phyloP scores from a whole-genome alignment of 345 rosid species.

The Firmiana major region DNA sequence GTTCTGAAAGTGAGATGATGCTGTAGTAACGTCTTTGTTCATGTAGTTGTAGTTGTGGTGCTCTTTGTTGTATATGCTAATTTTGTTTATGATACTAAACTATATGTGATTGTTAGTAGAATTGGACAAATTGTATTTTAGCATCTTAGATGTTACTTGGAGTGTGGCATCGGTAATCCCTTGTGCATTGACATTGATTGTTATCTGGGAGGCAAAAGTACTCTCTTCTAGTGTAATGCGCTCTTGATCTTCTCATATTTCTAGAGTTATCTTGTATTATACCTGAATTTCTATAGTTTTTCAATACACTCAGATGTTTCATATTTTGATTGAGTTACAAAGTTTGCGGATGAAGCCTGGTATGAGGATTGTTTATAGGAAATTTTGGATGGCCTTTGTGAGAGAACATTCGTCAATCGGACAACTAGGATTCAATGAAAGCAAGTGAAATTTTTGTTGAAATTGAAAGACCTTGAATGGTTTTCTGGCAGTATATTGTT shows the following conservation, averaged over 20 bases:
- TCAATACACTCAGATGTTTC: not conserved
- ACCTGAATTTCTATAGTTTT: not conserved
- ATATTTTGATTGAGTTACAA: not conserved
- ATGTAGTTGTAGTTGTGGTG: not conserved
- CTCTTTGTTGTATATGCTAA: not conserved
- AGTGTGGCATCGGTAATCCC: not conserved
- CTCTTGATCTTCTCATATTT: not conserved
- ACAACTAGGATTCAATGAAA: not conserved
- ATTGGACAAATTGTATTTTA: no score
- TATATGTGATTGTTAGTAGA: not conserved
- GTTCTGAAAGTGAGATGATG: not conserved
- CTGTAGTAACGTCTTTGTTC: not conserved
- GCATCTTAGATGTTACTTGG: not conserved
- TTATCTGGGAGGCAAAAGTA: not conserved
- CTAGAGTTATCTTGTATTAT: not conserved
- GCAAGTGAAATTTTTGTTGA: not conserved
- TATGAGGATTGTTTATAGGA: not conserved
- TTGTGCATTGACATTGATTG: not conserved
- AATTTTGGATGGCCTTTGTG: not conserved
- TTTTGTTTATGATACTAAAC: not conserved
- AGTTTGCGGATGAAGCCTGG: not conserved
- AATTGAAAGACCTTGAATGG: not conserved
- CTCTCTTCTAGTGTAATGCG: not conserved
- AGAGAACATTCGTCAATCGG: not conserved
- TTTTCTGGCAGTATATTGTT: not conserved